Percentiles rank a stretch among this genome's conserved stretches.
Evolutionary conservation across 345 rosid species (phyloP).

Genomic region (Orychophragmus violaceus): DNA sequence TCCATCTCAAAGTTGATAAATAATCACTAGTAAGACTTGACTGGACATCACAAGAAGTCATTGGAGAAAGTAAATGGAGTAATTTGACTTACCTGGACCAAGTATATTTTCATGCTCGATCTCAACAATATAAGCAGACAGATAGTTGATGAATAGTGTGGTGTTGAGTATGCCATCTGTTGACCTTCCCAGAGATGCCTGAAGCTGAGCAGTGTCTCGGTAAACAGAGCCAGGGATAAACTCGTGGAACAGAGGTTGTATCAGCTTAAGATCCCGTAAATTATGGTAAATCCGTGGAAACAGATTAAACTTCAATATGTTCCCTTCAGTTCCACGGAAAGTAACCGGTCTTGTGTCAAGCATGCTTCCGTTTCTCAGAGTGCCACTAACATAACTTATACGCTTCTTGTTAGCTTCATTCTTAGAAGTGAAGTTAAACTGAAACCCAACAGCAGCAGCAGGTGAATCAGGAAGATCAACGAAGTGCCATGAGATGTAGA

Average conservation of each 20-base stretch:
- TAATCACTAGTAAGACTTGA: not conserved
- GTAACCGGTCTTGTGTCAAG: conserved; percentile 65
- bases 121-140: conserved; percentile 81
- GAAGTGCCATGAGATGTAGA: conserved; percentile 81
- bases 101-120: conserved; percentile 55
- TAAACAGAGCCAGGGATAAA: conserved; percentile 70
- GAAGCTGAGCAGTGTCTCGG: conserved; percentile 58
- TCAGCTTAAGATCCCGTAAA: conserved; percentile 60
- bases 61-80: not conserved
- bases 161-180: conserved; percentile 69
- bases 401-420: conserved; percentile 44
- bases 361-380: conserved; percentile 52
- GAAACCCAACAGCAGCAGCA: conserved; percentile 85
- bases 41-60: not conserved
- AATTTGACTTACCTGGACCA: conserved; percentile 68
- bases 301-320: conserved; percentile 68
- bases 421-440: conserved; percentile 64
- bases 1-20: not conserved
- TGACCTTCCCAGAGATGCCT: conserved; percentile 57
- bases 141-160: conserved; percentile 69
- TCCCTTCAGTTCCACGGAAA: conserved; percentile 65
- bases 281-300: conserved; percentile 73
- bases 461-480: conserved; percentile 77
- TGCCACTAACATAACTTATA: conserved; percentile 73
- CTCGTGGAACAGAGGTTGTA: conserved; percentile 89